Evolutionary conservation across 306 rosid genomes (phyloP).

Genomic region (Crotalaria pallida): DNA sequence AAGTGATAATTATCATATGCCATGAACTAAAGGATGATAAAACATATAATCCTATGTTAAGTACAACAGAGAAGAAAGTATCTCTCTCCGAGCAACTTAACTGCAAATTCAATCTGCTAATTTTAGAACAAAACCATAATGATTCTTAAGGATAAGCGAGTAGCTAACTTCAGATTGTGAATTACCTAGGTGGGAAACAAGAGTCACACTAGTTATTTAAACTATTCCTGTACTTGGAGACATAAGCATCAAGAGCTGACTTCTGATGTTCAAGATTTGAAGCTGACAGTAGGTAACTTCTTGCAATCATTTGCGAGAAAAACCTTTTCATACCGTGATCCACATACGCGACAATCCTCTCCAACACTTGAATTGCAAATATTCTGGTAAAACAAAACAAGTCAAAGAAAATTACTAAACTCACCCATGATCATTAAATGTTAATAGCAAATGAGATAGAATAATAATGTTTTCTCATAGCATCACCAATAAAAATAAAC

Average conservation of each 20-base stretch:
- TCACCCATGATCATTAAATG: slow-evolving; percentile 14
- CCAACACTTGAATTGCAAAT: slow-evolving; percentile 58
- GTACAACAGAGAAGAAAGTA: not conserved
- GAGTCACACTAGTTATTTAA: slow-evolving; percentile 38
- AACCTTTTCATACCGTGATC: slow-evolving; percentile 44
- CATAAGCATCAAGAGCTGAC: slow-evolving; percentile 71
- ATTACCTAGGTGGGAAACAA: slow-evolving; percentile 63
- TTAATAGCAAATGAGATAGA: not conserved
- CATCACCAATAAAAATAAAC: slow-evolving; percentile 2
- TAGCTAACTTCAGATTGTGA: slow-evolving; percentile 17
- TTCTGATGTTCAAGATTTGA: slow-evolving; percentile 62
- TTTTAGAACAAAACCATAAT: slow-evolving; percentile 13
- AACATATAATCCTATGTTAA: not conserved
- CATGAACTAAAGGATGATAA: not conserved
- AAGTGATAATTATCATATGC: not conserved
- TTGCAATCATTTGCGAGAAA: slow-evolving; percentile 46
- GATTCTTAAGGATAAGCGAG: slow-evolving; percentile 16
- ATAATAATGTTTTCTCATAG: slow-evolving; percentile 10
- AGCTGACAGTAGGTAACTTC: slow-evolving; percentile 34
- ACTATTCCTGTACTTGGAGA: slow-evolving; percentile 58
- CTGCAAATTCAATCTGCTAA: slow-evolving; percentile 8
- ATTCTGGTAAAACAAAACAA: slow-evolving; percentile 38
- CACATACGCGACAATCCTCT: slow-evolving; percentile 42
- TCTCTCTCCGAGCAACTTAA: not conserved
- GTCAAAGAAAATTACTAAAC: slow-evolving; percentile 16